phyloP scores from a whole-genome alignment of 257 asterid genomes.

The Forsythia viridissima region DNA sequence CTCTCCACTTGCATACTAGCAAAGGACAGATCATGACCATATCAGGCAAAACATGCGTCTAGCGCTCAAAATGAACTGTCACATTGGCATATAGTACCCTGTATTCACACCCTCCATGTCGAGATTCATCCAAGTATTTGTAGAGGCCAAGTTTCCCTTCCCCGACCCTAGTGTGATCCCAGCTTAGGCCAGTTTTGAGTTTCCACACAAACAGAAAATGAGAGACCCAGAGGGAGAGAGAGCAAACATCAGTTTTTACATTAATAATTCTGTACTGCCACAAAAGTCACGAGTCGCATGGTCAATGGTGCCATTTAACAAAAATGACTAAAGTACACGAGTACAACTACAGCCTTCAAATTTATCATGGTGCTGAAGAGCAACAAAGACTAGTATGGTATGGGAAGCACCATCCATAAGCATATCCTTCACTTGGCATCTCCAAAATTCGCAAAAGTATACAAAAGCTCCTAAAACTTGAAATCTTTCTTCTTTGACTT shows the following conservation, averaged over 20 bases:
- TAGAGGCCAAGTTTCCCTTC: background rate
- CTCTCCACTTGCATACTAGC: no score
- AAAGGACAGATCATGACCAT: no score
- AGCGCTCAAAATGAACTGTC: no score
- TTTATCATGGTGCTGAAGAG: background rate
- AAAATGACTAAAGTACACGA: no score
- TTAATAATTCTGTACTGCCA: background rate
- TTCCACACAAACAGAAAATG: no score
- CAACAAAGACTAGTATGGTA: background rate
- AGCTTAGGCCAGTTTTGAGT: background rate
- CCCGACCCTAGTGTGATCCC: background rate
- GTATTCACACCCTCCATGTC: no score
- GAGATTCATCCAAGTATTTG: no score
- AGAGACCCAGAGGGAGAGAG: no score
- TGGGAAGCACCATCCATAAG: background rate
- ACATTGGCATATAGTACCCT: no score
- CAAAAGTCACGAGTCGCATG: background rate
- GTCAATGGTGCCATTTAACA: background rate
- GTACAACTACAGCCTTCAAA: background rate
- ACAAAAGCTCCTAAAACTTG: conserved; percentile 43
- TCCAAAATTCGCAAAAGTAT: background rate
- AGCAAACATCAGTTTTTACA: background rate
- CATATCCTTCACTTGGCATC: background rate
- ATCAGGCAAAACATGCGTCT: no score
- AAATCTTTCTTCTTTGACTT: conserved; percentile 92